These are phyloP conservation scores for Macrolepiota dolichaula DNA, from an alignment of 768 basidiomycete species.

Conservation along the genomic window DNA sequence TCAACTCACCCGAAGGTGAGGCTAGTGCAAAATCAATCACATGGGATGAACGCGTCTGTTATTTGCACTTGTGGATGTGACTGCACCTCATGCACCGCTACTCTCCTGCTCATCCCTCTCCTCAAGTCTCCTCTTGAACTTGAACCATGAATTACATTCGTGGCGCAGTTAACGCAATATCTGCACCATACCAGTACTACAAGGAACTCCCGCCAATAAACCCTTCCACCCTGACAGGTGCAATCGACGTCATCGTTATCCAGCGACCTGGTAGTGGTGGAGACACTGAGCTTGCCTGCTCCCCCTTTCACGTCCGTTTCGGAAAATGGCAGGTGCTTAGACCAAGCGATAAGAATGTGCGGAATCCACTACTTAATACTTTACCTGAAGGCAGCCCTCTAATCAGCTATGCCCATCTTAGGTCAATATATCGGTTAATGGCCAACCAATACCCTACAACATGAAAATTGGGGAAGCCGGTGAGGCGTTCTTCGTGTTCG, in stretches of 20 bases:
- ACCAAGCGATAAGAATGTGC: conserved; percentile 89
- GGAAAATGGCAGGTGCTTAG: conserved; percentile 95
- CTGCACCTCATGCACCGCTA: conserved; percentile 4
- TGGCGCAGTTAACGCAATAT: conserved; percentile 81
- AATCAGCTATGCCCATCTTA: conserved; percentile 21
- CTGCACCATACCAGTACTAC: conserved; percentile 88
- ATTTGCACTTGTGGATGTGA: conserved; percentile 7
- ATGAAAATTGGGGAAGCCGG: conserved; percentile 99
- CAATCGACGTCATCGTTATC: conserved; percentile 98
- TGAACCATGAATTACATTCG: conserved; percentile 80
- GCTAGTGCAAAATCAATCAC: neutral
- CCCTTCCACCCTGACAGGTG: conserved; percentile 94
- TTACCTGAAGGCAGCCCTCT: neutral
- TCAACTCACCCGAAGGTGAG: neutral
- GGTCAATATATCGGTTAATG: conserved; percentile 91
- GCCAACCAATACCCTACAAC: conserved; percentile 78
- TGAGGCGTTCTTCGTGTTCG: conserved; percentile 98
- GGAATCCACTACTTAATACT: conserved; percentile 1
- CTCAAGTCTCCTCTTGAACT: conserved; percentile 15
- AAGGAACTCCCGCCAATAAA: conserved; percentile 84
- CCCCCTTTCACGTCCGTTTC: conserved; percentile 96
- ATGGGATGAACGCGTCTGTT: neutral
- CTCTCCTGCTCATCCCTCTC: conserved; percentile 17
- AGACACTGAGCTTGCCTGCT: conserved; percentile 74
- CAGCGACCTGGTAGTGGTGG: conserved; percentile 65